These are phyloP conservation scores for Aspergillus kassunensis DNA, from an alignment of 495 filamentous ascomycete genomes.

Conservation along the genomic window DNA sequence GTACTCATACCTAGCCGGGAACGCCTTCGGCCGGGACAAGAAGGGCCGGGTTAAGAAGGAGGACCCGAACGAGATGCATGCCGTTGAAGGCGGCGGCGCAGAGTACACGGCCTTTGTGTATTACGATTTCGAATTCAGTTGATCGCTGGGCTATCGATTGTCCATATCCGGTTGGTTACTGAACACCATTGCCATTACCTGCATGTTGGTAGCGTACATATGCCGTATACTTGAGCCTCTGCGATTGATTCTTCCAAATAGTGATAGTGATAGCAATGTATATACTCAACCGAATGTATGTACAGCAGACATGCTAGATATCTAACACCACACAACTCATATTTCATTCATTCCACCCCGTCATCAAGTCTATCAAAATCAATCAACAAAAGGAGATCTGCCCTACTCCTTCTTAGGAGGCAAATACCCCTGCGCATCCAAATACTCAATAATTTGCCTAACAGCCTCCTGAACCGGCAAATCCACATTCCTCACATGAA, in stretches of 20 bases:
- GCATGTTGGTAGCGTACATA: slow-evolving; percentile 17
- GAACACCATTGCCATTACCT: too few relatives aligned
- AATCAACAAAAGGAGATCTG: too few relatives aligned
- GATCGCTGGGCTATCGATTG: not conserved
- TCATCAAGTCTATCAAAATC: too few relatives aligned
- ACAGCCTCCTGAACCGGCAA: slow-evolving; percentile 82
- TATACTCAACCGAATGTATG: not conserved
- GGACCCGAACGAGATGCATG: slow-evolving; percentile 79
- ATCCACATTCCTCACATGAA: slow-evolving; percentile 74
- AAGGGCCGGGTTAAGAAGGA: slow-evolving; percentile 86
- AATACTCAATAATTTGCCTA: slow-evolving; percentile 71
- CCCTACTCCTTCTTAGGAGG: slow-evolving; percentile 43
- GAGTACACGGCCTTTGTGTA: slow-evolving; percentile 97
- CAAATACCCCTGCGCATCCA: slow-evolving; percentile 63
- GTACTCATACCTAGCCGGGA: slow-evolving; percentile 91
- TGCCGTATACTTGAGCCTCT: slow-evolving; percentile 6
- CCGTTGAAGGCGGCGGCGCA: slow-evolving; percentile 60
- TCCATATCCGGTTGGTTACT: not conserved
- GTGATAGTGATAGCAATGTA: not conserved
- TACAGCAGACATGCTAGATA: not conserved
- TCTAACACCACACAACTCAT: not conserved
- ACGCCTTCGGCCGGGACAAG: slow-evolving; percentile 91
- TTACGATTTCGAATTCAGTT: slow-evolving; percentile 84
- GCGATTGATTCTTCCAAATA: not conserved
- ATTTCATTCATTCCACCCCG: too few relatives aligned